Base-by-base conservation (phyloP, 1,284 basidiomycete species). In the Ceratobasidium sp. region DNA sequence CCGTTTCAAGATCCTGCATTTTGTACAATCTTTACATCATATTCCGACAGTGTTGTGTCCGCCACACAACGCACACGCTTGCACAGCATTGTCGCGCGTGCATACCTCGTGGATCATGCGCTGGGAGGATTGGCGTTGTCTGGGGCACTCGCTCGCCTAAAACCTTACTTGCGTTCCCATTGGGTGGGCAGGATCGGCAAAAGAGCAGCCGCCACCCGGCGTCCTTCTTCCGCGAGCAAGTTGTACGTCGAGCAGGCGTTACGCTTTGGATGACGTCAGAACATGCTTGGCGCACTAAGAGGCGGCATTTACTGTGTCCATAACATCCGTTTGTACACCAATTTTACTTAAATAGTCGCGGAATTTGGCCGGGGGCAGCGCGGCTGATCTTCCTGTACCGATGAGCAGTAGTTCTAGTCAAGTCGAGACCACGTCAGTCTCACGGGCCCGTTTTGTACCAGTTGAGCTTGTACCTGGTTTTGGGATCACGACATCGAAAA, bases 231-330 rank as follows among this genome's bases (percentile, higher is more conserved):
- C 0, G 91, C 82, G 46, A 98, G 85, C 39, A 98, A 82, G 80
- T 98, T 98, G 81, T 94, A 98, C 0, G 96, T 97, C 39, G 94
- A 92, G 78, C 94, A 95, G 12, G 96, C 96, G 79, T 97, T 97
- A 76, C 92, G 84, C 93, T 95, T 75, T 0, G 28, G 70, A 53
- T 50, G 45, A 28, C 46, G 52, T 48, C 59, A 58, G 72, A 28
- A 59, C 6, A 36, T 39, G 9, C 28, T 8, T 28, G 59, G 14
- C 18, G 16, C 21, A 32, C 10, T 34, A 50, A 32, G 59, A n/a
- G 48, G 36, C 41, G 36, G 4, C 8, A 85, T 90, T 74, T 78
- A 96, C 96, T 58, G 95, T 95, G 79, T 96, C 93, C 90, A 97
- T 94, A n/a, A 94, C 85, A 76, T 98, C 97, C 55, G 96, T 81